These are phyloP conservation scores for Hyphopichia wangnamkhiaoensis DNA, from an alignment of 1,139 yeast genomes.

Conservation along the genomic window DNA sequence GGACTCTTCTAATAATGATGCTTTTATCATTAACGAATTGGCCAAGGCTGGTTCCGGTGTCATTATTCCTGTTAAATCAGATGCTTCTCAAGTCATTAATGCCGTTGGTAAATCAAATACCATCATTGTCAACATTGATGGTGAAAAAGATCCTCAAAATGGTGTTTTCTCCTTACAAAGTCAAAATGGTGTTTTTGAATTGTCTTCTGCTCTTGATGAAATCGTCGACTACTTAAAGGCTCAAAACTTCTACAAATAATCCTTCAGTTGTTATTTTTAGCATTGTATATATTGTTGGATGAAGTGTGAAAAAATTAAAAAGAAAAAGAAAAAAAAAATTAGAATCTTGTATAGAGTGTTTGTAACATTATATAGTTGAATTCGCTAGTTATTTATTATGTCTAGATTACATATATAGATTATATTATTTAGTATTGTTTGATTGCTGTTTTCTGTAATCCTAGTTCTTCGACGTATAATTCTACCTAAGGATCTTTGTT, in stretches of 20 bases:
- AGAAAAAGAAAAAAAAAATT: too few relatives aligned
- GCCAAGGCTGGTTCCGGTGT: constrained; percentile 92
- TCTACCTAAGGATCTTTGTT: too few relatives aligned
- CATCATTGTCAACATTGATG: constrained; percentile 21
- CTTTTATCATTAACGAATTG: constrained; percentile 75
- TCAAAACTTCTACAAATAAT: constrained; percentile 66
- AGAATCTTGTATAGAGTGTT: too few relatives aligned
- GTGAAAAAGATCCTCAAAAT: constrained; percentile 12
- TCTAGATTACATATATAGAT: too few relatives aligned
- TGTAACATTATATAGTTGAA: too few relatives aligned
- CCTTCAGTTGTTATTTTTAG: too few relatives aligned
- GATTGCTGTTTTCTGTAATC: too few relatives aligned
- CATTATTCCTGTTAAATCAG: constrained; percentile 52
- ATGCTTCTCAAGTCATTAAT: constrained; percentile 43
- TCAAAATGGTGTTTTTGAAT: constrained; percentile 18
- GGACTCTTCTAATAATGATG: constrained; percentile 50
- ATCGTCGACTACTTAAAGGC: constrained; percentile 70
- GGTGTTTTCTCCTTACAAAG: constrained; percentile 11
- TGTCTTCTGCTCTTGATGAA: constrained; percentile 61
- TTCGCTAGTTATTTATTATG: too few relatives aligned
- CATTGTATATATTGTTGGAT: too few relatives aligned
- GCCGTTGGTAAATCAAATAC: constrained; percentile 41
- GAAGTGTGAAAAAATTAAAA: too few relatives aligned
- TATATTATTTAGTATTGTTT: too few relatives aligned
- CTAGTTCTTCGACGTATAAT: too few relatives aligned